Evolutionary conservation across 2,329 filamentous ascomycete genomes (phyloP).

Genomic region (Microascus cirrosus): DNA sequence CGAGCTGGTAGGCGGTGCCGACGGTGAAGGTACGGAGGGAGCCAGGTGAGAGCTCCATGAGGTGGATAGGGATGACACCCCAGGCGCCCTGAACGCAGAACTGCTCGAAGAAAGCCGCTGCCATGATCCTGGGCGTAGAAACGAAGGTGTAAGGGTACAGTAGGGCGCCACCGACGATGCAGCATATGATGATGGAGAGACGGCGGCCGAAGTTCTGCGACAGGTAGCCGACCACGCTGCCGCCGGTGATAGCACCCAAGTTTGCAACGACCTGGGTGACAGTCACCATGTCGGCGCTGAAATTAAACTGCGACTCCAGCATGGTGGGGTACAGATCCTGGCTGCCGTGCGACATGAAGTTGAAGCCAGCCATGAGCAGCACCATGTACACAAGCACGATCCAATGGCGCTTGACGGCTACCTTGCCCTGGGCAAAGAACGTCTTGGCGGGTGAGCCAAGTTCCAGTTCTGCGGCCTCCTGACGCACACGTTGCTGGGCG

Average conservation of each 20-base stretch:
- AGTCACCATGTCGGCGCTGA: constrained; percentile 41
- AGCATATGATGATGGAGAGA: constrained; percentile 50
- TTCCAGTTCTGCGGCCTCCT: constrained; percentile 17
- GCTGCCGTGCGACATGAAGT: constrained; percentile 66
- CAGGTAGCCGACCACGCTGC: constrained; percentile 60
- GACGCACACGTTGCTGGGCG: constrained; percentile 53
- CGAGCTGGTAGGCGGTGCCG: constrained; percentile 65
- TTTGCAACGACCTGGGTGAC: constrained; percentile 72
- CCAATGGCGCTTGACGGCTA: constrained; percentile 74
- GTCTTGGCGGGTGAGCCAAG: constrained; percentile 33
- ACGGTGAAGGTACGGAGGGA: constrained; percentile 65
- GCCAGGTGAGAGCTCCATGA: constrained; percentile 66
- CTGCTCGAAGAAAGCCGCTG: constrained; percentile 66
- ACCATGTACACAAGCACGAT: constrained; percentile 55
- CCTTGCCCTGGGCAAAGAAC: constrained; percentile 66
- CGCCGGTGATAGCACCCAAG: constrained; percentile 63
- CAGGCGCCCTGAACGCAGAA: constrained; percentile 70
- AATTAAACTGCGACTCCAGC: constrained; percentile 42
- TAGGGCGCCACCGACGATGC: constrained; percentile 46
- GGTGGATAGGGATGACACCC: constrained; percentile 66
- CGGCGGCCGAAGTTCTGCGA: constrained; percentile 68
- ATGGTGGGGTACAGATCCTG: constrained; percentile 74
- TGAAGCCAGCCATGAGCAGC: constrained; percentile 57
- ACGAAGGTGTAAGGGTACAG: constrained; percentile 65
- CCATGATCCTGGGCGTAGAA: constrained; percentile 43